Percentiles rank a stretch among this genome's conserved stretches.
These are phyloP conservation scores for Yamadazyma pseudoaaseri DNA, from an alignment of 1,139 yeast genomes.

Conservation along the genomic window DNA sequence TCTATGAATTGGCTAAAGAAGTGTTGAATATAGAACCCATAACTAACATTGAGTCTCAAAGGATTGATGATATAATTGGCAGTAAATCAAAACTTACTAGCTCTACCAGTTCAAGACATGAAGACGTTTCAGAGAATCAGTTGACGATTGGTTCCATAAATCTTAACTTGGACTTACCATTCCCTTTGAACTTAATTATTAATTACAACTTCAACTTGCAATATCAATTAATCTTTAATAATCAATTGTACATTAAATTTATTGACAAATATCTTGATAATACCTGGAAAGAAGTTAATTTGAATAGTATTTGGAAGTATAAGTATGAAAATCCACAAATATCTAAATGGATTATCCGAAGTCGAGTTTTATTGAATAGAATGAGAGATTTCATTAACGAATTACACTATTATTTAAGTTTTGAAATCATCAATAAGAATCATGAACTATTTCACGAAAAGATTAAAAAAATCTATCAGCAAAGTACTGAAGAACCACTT, in stretches of 20 bases:
- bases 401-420: conserved; percentile 54
- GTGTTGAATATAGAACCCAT: conserved; percentile 64
- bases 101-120: conserved; percentile 2
- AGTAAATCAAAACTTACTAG: conserved; percentile 3
- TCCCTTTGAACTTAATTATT: conserved; percentile 77
- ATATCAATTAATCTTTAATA: conserved; percentile 78
- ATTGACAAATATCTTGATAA: conserved; percentile 58
- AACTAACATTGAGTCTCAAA: conserved; percentile 33
- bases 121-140: conserved; percentile 2
- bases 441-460: conserved; percentile 41
- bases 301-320: conserved; percentile 67
- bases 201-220: conserved; percentile 72
- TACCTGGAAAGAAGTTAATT: conserved; percentile 74
- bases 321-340: conserved; percentile 39
- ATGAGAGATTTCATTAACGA: conserved; percentile 63
- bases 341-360: conserved; percentile 56
- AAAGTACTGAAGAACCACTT: conserved; percentile 16
- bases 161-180: conserved; percentile 71
- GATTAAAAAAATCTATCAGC: conserved; percentile 18
- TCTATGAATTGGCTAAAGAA: conserved; percentile 61
- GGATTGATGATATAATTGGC: conserved; percentile 5
- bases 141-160: conserved; percentile 42
- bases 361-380: conserved; percentile 57
- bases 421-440: conserved; percentile 61
- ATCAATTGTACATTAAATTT: conserved; percentile 61